Conservation (phyloP, 1,139 yeast species). For the Pichia norvegensis region DNA sequence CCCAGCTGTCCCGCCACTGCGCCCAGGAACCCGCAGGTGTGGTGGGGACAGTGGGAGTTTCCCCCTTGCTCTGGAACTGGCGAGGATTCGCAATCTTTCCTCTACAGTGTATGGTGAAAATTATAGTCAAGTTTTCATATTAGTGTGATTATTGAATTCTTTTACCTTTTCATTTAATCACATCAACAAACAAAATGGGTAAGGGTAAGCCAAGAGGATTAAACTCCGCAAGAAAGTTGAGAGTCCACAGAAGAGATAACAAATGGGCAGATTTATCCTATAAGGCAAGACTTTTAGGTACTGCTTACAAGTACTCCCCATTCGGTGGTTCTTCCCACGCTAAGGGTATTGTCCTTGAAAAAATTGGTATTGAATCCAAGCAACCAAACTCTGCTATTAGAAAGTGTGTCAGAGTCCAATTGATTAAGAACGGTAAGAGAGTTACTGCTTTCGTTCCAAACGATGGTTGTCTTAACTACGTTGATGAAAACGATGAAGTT, state of each 20-base stretch:
- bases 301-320: conserved; percentile 99
- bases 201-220: conserved; percentile 97
- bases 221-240: conserved; percentile 99
- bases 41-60: not conserved
- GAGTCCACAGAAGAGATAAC: conserved; percentile 99
- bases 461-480: conserved; percentile 99
- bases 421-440: conserved; percentile 99
- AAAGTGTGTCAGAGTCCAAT: conserved; percentile 99
- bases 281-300: conserved; percentile 98
- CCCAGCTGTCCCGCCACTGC: not conserved
- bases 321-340: conserved; percentile 99
- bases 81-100: not conserved
- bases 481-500: conserved; percentile 99
- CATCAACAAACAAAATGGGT: conserved; percentile 14
- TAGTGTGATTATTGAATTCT: not conserved
- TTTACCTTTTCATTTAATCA: not conserved
- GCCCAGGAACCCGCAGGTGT: not conserved
- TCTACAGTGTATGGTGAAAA: not conserved
- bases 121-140: not conserved
- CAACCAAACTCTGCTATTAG: conserved; percentile 99
- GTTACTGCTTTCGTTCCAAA: conserved; percentile 99
- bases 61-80: not conserved
- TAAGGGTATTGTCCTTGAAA: conserved; percentile 99
- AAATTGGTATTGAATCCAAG: conserved; percentile 99
- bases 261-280: conserved; percentile 99